Evolutionary conservation across 768 basidiomycete species (phyloP).

Genomic region (Plicaturopsis crispa): DNA sequence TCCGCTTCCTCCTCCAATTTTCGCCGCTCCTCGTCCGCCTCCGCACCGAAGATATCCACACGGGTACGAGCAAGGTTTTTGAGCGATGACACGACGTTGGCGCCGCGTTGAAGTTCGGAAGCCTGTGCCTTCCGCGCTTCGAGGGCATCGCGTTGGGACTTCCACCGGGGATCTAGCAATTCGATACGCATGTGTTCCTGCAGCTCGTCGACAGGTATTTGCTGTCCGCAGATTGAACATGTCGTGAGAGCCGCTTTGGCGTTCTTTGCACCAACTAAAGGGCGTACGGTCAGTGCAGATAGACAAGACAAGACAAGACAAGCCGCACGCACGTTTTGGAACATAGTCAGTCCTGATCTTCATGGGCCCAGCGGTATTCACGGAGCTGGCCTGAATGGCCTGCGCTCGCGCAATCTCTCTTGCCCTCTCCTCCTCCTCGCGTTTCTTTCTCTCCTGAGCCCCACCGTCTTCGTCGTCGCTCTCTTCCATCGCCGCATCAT

Average conservation of each 20-base stretch:
- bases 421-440: slow-evolving; percentile 64
- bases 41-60: slow-evolving; percentile 95
- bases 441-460: slow-evolving; percentile 48
- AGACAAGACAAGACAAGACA: neutral
- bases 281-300: slow-evolving; percentile 5
- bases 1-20: slow-evolving; percentile 86
- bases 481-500: slow-evolving; percentile 72
- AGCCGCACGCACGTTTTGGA: slow-evolving; percentile 64
- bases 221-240: slow-evolving; percentile 92
- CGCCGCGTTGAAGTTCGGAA: slow-evolving; percentile 81
- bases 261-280: slow-evolving; percentile 59
- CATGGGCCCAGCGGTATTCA: slow-evolving; percentile 73
- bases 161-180: slow-evolving; percentile 95
- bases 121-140: slow-evolving; percentile 89
- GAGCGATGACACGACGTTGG: slow-evolving; percentile 90
- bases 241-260: slow-evolving; percentile 70
- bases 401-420: slow-evolving; percentile 70
- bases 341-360: slow-evolving; percentile 97
- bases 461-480: slow-evolving; percentile 75
- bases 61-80: slow-evolving; percentile 91
- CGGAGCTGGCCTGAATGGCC: slow-evolving; percentile 71
- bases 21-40: slow-evolving; percentile 85
- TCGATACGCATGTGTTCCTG: slow-evolving; percentile 99
- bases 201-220: slow-evolving; percentile 91
- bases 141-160: slow-evolving; percentile 84